phyloP scores from a whole-genome alignment of 2,329 filamentous ascomycete genomes.

The Sporothrix mexicana region DNA sequence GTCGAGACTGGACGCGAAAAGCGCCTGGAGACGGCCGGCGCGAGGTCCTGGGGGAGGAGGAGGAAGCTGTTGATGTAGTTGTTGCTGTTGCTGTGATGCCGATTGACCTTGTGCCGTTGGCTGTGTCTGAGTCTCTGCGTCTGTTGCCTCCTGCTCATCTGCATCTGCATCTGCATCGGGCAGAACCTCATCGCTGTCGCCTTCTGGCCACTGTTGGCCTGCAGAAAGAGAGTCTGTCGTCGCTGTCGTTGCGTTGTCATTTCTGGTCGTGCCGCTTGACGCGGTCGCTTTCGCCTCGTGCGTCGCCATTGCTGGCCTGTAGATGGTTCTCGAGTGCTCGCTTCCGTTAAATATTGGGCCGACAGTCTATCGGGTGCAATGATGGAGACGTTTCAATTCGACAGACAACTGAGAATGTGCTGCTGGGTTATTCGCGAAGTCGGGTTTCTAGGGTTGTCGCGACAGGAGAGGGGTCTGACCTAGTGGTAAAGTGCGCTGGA shows the following conservation, averaged over 20 bases:
- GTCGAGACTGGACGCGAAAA: slow-evolving; percentile 59
- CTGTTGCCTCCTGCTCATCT: not conserved
- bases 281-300: slow-evolving; percentile 26
- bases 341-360: too few relatives aligned
- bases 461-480: slow-evolving; percentile 11
- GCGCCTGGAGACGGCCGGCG: slow-evolving; percentile 59
- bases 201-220: not conserved
- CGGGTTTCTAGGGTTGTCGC: not conserved
- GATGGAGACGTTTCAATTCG: not conserved
- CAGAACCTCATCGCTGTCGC: slow-evolving; percentile 26
- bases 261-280: slow-evolving; percentile 3
- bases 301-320: slow-evolving; percentile 14
- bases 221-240: not conserved
- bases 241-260: slow-evolving; percentile 7
- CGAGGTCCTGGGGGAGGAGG: slow-evolving; percentile 59
- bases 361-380: too few relatives aligned
- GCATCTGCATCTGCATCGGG: slow-evolving; percentile 13
- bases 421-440: too few relatives aligned
- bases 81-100: not conserved
- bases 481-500: slow-evolving; percentile 13
- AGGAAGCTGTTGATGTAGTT: slow-evolving; percentile 37
- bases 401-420: not conserved
- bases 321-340: not conserved
- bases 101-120: slow-evolving; percentile 7
- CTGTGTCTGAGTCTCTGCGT: not conserved